Base-by-base conservation (phyloP, 352 stramenopile species). In the Blastocystis sp. region DNA sequence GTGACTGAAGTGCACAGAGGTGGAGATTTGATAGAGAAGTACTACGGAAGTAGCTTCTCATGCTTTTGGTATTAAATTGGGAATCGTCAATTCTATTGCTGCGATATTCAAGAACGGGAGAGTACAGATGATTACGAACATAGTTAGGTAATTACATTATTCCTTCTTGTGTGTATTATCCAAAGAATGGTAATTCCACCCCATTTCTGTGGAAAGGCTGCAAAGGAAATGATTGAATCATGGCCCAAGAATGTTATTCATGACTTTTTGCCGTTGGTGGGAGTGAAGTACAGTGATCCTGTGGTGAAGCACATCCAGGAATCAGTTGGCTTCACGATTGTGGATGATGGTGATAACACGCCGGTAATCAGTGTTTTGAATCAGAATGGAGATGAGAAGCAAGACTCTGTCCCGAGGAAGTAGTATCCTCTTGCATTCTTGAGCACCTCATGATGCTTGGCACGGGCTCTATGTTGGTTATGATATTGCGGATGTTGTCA, bases 51-150 rank as follows among this genome's bases (percentile, higher is more conserved):
- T 34, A 34, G n/a, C 28, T 34, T 34, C 28, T 0, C 28, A 0
- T 34, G 28, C 28, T 0, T 79, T 88, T 34, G 78, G 78, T 38
- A 70, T 88, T 41, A 61, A 88, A 78, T 78, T 88, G 60, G 78
- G 78, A 66, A 88, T 61, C 17, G 78, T 61, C 2, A 79, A 88
- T 19, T 88, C 78, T 2, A 53, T 43, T 48, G 2, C 74, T 10
- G 74, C 45, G 4, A 69, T 84, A 2, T 53, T 17, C 17, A 67
- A 34, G 23, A 84, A 84, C 41, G 74, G 74, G 41, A 45, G 38
- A 28, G 41, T 84, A 1, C 52, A 84, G 38, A 40, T 84, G 60
- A n/a, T 84, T 41, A 28, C 56, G 1, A n/a, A 66, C 40, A 67
- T n/a, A 67, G 61, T 28, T 10, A 28, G 53, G 74, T 38, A 66